These are phyloP conservation scores for Leccinum variicolor DNA, from an alignment of 768 basidiomycete species.

Conservation along the genomic window DNA sequence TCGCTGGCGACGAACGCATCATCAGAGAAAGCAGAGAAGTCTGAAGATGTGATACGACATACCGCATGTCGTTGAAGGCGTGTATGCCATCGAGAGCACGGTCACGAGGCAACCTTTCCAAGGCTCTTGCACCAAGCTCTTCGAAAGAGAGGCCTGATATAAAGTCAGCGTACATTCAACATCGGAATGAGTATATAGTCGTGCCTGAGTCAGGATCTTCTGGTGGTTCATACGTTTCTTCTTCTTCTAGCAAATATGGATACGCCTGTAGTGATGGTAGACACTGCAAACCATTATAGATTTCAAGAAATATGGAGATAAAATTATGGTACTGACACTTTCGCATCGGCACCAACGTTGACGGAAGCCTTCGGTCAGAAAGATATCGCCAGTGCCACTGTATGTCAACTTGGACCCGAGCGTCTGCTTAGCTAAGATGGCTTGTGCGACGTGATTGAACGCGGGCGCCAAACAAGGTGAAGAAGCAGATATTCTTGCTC, in stretches of 20 bases:
- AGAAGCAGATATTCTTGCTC: slow-evolving; percentile 36
- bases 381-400: slow-evolving; percentile 67
- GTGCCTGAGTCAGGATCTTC: slow-evolving; percentile 84
- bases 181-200: not conserved
- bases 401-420: slow-evolving; percentile 20
- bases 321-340: slow-evolving; percentile 37
- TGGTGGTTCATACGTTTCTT: slow-evolving; percentile 82
- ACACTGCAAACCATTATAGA: slow-evolving; percentile 46
- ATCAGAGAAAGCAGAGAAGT: not conserved
- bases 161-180: not conserved
- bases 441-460: slow-evolving; percentile 42
- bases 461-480: slow-evolving; percentile 56
- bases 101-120: slow-evolving; percentile 71
- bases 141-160: slow-evolving; percentile 68
- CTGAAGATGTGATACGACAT: slow-evolving; percentile 18
- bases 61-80: slow-evolving; percentile 85
- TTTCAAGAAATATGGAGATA: not conserved
- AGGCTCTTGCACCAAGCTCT: slow-evolving; percentile 78
- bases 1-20: slow-evolving; percentile 44
- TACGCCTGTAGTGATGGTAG: slow-evolving; percentile 47
- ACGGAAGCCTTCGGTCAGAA: slow-evolving; percentile 70
- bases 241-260: slow-evolving; percentile 68
- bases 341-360: slow-evolving; percentile 77
- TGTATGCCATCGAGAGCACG: slow-evolving; percentile 79
- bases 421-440: slow-evolving; percentile 33